phyloP scores from a whole-genome alignment of 176 grass and related monocot genomes.

The Aegilops sharonensis region DNA sequence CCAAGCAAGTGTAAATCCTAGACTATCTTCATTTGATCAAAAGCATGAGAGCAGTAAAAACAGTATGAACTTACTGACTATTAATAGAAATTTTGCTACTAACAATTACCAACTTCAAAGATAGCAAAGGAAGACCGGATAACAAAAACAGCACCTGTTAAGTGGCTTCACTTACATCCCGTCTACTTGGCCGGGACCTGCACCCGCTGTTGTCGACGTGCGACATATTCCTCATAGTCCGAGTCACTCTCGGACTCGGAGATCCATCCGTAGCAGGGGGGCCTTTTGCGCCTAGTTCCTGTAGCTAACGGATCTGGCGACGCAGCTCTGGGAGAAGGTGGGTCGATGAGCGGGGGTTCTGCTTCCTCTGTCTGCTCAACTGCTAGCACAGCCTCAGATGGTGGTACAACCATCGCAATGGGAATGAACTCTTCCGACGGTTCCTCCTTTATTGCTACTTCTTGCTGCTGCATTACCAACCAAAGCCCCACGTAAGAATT shows the following conservation, averaged over 20 bases:
- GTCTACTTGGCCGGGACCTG: conserved; percentile 8
- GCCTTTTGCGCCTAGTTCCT: background rate
- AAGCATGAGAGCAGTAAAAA: background rate
- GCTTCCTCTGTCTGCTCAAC: background rate
- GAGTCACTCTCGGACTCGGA: conserved; percentile 14
- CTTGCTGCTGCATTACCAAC: background rate
- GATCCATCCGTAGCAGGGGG: conserved; percentile 27
- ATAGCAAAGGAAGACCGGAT: background rate
- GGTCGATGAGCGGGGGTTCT: background rate
- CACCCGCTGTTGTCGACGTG: background rate
- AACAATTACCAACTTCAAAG: background rate
- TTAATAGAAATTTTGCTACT: no score
- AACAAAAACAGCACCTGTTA: background rate
- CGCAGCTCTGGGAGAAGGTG: background rate
- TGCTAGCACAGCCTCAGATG: background rate
- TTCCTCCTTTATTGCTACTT: background rate
- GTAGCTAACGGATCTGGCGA: background rate
- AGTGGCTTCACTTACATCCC: background rate
- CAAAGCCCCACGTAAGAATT: background rate
- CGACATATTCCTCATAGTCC: background rate
- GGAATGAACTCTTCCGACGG: background rate
- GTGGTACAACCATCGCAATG: background rate
- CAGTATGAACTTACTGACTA: background rate
- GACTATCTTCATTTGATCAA: background rate
- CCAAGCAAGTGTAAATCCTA: background rate